Conservation (phyloP, 192 early-diverging fungal genomes). For the Umbelopsis ramanniana region DNA sequence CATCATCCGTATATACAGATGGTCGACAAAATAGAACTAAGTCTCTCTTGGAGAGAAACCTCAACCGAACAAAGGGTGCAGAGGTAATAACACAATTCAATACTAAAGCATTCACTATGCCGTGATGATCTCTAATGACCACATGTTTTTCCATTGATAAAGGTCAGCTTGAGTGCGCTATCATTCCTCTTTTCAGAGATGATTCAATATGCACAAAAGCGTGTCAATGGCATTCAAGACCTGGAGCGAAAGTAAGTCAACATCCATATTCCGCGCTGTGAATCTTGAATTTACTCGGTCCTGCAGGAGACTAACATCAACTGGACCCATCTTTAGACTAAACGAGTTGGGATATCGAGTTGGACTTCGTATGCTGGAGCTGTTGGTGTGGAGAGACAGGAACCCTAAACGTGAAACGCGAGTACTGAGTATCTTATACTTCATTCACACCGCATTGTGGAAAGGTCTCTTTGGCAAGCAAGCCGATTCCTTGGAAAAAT, state of each 20-base stretch:
- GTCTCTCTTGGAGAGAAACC: constrained; percentile 75
- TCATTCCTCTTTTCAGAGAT: constrained; percentile 95
- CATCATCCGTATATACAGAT: constrained; percentile 31
- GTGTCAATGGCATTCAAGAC: constrained; percentile 92
- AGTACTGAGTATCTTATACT: constrained; percentile 87
- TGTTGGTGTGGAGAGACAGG: constrained; percentile 92
- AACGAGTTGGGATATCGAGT: constrained; percentile 94
- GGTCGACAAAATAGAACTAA: constrained; percentile 29
- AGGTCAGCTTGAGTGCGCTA: constrained; percentile 83
- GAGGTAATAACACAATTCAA: constrained; percentile 54
- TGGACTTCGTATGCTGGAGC: constrained; percentile 85
- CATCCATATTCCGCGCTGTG: not conserved
- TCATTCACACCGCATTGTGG: constrained; percentile 95
- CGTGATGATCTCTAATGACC: not conserved
- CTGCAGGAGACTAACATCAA: not conserved
- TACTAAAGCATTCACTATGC: no score
- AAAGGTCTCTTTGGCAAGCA: constrained; percentile 93
- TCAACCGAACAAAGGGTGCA: constrained; percentile 70
- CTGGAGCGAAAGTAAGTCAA: constrained; percentile 85
- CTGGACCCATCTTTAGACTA: constrained; percentile 52
- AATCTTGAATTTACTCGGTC: not conserved
- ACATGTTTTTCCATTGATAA: not conserved
- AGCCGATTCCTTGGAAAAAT: constrained; percentile 95
- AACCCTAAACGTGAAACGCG: constrained; percentile 86
- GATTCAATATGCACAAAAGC: constrained; percentile 95